Conservation (phyloP, 208 protist genomes). For the Blechomonas ayalai region DNA sequence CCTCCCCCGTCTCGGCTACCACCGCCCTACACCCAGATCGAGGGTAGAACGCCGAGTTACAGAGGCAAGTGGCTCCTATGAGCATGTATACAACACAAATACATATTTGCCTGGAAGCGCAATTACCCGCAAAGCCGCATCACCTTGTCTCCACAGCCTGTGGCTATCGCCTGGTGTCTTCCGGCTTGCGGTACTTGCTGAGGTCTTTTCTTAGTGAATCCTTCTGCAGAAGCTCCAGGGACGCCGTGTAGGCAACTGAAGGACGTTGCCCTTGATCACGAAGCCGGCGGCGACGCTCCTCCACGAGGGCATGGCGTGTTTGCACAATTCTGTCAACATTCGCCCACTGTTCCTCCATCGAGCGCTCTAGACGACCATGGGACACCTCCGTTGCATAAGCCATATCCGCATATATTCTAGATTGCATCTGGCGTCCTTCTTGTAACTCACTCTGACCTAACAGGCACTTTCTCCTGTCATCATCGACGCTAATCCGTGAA, state of each 20-base stretch:
- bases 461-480: too few relatives aligned
- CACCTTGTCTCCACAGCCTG: neutral
- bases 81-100: too few relatives aligned
- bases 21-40: too few relatives aligned
- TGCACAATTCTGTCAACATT: constrained; percentile 57
- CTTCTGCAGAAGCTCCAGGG: constrained; percentile 34
- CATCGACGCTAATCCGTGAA: too few relatives aligned
- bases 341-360: constrained; percentile 45
- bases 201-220: constrained; percentile 32
- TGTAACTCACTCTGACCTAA: too few relatives aligned
- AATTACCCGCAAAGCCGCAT: too few relatives aligned
- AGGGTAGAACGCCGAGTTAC: too few relatives aligned
- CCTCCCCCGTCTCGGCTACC: too few relatives aligned
- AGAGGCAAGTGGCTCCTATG: too few relatives aligned
- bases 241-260: constrained; percentile 35
- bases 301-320: constrained; percentile 43
- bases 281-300: constrained; percentile 34
- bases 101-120: too few relatives aligned
- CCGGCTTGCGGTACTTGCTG: constrained; percentile 25
- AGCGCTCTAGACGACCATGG: constrained; percentile 27
- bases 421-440: too few relatives aligned
- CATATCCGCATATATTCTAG: constrained; percentile 46
- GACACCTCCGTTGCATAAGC: constrained; percentile 35
- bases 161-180: too few relatives aligned
- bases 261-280: constrained; percentile 14